A percentile compares a stretch with the other conserved stretches of the same genome.
Evolutionary conservation across 805 yeast species (phyloP).

Genomic region (Starmerella vaccinii): DNA sequence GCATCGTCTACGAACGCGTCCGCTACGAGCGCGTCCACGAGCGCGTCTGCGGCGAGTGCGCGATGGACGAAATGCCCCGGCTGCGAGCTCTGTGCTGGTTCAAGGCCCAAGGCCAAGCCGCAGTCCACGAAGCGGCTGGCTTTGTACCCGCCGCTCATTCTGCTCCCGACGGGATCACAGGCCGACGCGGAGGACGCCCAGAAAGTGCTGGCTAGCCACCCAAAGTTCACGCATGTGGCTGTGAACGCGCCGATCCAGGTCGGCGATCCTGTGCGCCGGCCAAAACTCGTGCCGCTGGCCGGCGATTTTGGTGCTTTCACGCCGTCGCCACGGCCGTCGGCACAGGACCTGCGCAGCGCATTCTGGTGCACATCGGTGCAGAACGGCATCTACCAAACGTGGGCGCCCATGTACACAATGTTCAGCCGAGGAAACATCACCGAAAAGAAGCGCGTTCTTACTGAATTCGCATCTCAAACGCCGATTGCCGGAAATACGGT

Average conservation of each 20-base stretch:
- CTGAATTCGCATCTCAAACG: constrained; percentile 17
- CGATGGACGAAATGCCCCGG: constrained; percentile 3
- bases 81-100: constrained; percentile 9
- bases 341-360: constrained; percentile 39
- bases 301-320: constrained; percentile 51
- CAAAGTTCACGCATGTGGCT: constrained; percentile 51
- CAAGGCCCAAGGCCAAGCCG: not conserved
- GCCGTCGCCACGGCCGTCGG: constrained; percentile 32
- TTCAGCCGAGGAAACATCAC: constrained; percentile 78
- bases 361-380: constrained; percentile 67
- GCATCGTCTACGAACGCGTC: not conserved
- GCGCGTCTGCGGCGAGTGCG: too few relatives aligned
- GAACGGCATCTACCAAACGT: constrained; percentile 63
- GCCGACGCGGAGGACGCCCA: not conserved
- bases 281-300: constrained; percentile 48
- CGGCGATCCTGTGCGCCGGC: constrained; percentile 53
- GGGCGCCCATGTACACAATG: constrained; percentile 85
- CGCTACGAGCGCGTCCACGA: too few relatives aligned
- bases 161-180: constrained; percentile 41
- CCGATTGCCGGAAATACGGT: constrained; percentile 36
- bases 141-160: constrained; percentile 55
- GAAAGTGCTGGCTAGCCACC: constrained; percentile 18
- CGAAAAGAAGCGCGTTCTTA: constrained; percentile 59
- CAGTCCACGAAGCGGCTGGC: constrained; percentile 34
- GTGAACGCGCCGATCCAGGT: constrained; percentile 52